phyloP scores from a whole-genome alignment of 83 land plant species.

The Diphasiastrum complanatum region DNA sequence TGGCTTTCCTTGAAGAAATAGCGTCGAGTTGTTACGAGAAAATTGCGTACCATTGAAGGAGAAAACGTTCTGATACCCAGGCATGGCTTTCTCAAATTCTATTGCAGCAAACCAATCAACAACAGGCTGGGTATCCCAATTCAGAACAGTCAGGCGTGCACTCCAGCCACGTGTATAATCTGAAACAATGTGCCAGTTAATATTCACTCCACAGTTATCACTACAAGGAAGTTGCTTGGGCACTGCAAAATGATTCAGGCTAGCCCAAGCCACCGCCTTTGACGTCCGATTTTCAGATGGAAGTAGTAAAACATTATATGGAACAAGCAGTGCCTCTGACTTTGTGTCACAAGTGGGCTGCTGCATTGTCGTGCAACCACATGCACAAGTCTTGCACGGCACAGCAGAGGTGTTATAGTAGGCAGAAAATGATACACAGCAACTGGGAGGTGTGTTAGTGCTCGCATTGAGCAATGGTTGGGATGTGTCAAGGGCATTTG shows the following conservation, averaged over 20 bases:
- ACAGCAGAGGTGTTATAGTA: conserved; percentile 60
- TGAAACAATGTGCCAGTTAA: conserved; percentile 43
- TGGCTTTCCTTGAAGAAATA: conserved; percentile 57
- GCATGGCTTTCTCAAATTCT: conserved; percentile 38
- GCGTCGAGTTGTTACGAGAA: conserved; percentile 30
- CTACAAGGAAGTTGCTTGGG: conserved; percentile 26
- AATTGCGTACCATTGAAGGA: conserved; percentile 71
- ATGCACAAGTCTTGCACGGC: conserved; percentile 71
- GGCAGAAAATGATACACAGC: conserved; percentile 84
- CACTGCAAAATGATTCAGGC: conserved; percentile 34
- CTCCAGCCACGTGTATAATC: conserved; percentile 39
- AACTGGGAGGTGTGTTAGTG: conserved; percentile 23
- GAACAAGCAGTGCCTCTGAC: conserved; percentile 54
- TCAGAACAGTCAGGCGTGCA: conserved; percentile 30
- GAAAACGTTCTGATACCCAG: conserved; percentile 61
- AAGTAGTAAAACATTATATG: conserved; percentile 50
- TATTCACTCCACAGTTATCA: conserved; percentile 38
- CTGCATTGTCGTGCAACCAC: conserved; percentile 43
- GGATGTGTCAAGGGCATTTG: not conserved
- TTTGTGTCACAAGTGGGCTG: conserved; percentile 38
- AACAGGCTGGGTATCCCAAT: conserved; percentile 14
- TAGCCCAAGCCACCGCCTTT: conserved; percentile 53
- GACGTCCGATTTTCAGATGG: conserved; percentile 69
- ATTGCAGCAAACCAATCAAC: conserved; percentile 35
- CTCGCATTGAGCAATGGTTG: not conserved